phyloP scores from a whole-genome alignment of 2,329 filamentous ascomycete species.

The Aspergillus pseudotamarii region DNA sequence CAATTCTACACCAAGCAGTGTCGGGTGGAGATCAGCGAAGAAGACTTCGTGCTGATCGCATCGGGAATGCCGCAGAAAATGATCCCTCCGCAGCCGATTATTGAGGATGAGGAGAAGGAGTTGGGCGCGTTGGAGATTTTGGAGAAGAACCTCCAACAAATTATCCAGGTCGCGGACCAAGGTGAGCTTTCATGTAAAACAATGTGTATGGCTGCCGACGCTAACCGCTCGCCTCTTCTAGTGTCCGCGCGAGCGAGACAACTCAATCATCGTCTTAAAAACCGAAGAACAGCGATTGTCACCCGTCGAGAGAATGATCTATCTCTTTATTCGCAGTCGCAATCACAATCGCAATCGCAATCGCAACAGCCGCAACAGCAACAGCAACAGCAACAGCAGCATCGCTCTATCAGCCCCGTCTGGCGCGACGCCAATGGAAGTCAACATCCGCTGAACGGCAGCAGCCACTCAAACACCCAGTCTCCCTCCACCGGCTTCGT shows the following conservation, averaged over 20 bases:
- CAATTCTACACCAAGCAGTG: conserved; percentile 81
- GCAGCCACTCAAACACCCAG: conserved; percentile 37
- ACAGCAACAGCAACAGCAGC: conserved; percentile 35
- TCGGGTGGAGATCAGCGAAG: conserved; percentile 81
- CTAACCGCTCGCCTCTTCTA: conserved; percentile 26
- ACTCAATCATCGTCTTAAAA: conserved; percentile 78
- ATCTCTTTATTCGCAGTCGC: conserved; percentile 25
- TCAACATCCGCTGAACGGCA: conserved; percentile 28
- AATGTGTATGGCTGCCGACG: background rate
- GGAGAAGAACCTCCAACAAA: conserved; percentile 73
- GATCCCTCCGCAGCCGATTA: conserved; percentile 77
- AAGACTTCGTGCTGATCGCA: conserved; percentile 82
- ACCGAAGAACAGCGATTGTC: conserved; percentile 72
- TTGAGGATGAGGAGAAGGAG: conserved; percentile 85
- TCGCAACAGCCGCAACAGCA: conserved; percentile 28
- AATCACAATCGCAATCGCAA: conserved; percentile 25
- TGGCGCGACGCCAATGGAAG: conserved; percentile 41
- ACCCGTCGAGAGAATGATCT: conserved; percentile 59
- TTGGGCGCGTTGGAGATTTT: conserved; percentile 81
- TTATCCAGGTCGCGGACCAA: conserved; percentile 81
- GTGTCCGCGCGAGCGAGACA: conserved; percentile 73
- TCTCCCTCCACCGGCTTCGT: conserved; percentile 58
- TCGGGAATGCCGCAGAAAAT: conserved; percentile 82
- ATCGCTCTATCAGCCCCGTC: conserved; percentile 38
- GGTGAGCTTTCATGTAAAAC: conserved; percentile 41